Base-by-base conservation (phyloP, 2,329 filamentous ascomycete species). In the Stachybotrys chartarum region DNA sequence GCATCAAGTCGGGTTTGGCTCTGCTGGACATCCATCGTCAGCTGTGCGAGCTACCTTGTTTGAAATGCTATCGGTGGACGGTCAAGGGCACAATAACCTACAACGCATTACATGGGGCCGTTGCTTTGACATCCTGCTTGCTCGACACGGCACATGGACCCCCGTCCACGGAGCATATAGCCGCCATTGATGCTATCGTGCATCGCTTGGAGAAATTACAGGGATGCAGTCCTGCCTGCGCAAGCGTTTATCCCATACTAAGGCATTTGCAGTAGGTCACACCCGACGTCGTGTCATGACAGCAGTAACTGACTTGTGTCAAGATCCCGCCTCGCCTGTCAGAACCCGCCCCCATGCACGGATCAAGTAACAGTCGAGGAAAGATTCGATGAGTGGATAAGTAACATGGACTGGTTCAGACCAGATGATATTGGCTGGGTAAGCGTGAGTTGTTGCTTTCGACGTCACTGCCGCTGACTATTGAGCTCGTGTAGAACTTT, bases 391-490 rank as follows among this genome's bases (percentile, higher is more conserved):
- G 54, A 59, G 14, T 59, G 59, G 58, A 54, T 59, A 17, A 56
- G 45, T 44, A 59, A 49, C 17, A 53, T 60, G 45, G 57, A 60
- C 31, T 60, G 59, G 59, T 59, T 60, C 16, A 56, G 55, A 5
- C 59, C 57, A 6, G 57, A 59, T 48, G 50, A 55, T 11, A 55
- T 60, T 50, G 56, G 55, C 50, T 59, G 57, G 59, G 59, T 56
- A 53, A 46, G 54, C 49, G 12, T 1, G 18, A 17, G 16, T 54
- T 59, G 12, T 55, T 39, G n/a, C 24, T 0, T 1, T 24, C 24
- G 24, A 24, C 24, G 24, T 24, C 24, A 24, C 24, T 24, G 24
- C 24, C 24, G 4, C 24, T 24, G 24, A 24, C 24, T 24, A 24
- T 24, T 24, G 24, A 24, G 4, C 24, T 24, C 4, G 24, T 4